phyloP scores from a whole-genome alignment of 345 rosid species.

The Sapria himalayana region DNA sequence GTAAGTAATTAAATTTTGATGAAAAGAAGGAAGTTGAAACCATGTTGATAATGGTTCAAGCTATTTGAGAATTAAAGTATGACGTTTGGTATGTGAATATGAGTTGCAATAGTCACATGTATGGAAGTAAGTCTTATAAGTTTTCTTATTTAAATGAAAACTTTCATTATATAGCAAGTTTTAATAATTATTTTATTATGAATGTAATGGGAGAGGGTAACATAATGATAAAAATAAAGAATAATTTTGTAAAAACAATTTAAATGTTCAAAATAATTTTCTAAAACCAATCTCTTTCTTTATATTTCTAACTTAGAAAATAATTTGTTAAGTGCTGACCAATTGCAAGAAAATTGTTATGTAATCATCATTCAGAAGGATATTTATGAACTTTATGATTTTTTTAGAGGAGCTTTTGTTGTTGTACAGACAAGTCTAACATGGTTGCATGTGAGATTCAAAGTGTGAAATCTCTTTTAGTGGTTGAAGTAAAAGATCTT shows the following conservation, averaged over 20 bases:
- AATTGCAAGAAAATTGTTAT: no score
- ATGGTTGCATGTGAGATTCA: no score
- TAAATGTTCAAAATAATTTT: no score
- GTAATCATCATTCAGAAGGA: no score
- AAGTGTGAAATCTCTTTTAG: no score
- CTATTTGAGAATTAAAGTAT: neutral
- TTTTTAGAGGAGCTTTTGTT: no score
- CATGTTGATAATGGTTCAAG: neutral
- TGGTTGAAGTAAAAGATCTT: no score
- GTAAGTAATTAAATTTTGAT: neutral
- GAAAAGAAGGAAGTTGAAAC: neutral
- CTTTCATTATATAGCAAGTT: neutral
- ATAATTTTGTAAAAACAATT: neutral
- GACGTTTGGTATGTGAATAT: neutral
- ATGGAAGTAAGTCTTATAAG: conserved; percentile 4
- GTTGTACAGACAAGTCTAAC: no score
- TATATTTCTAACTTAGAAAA: no score
- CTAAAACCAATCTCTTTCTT: no score
- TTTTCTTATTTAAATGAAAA: neutral
- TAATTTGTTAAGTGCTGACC: no score
- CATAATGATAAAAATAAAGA: neutral
- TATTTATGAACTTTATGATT: no score
- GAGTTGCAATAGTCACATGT: neutral
- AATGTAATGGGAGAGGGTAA: conserved; percentile 1
- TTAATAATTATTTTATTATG: neutral